These are phyloP conservation scores for Pseudodiploospora longispora DNA, from an alignment of 2,329 filamentous ascomycete species.

Conservation along the genomic window DNA sequence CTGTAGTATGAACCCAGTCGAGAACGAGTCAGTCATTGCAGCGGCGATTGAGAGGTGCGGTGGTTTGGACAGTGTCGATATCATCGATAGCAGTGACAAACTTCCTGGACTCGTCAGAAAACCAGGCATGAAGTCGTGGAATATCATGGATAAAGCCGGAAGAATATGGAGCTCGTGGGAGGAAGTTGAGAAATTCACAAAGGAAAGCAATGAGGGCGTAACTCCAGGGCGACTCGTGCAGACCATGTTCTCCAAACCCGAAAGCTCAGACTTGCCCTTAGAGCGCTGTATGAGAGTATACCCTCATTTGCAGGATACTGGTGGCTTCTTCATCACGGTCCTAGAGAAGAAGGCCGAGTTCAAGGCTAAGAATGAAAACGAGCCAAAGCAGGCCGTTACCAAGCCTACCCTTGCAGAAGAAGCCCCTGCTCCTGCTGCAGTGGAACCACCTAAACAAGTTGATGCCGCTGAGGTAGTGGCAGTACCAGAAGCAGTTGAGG, in stretches of 20 bases:
- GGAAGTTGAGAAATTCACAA: conserved; percentile 64
- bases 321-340: conserved; percentile 95
- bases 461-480: conserved; percentile 17
- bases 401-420: conserved; percentile 7
- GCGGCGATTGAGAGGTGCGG: conserved; percentile 87
- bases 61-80: conserved; percentile 68
- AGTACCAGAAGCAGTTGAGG: conserved; percentile 19
- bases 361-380: conserved; percentile 63
- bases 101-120: conserved; percentile 69
- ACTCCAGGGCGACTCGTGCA: conserved; percentile 62
- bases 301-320: conserved; percentile 90
- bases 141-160: conserved; percentile 80
- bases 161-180: conserved; percentile 75
- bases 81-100: conserved; percentile 74
- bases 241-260: conserved; percentile 72
- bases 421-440: conserved; percentile 3
- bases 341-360: conserved; percentile 88
- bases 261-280: conserved; percentile 58
- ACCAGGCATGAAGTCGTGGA: conserved; percentile 74
- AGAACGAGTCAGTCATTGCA: conserved; percentile 89
- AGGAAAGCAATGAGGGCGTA: conserved; percentile 45
- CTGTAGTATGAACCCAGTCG: conserved; percentile 96
- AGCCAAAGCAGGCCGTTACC: conserved; percentile 28
- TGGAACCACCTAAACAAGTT: conserved; percentile 12
- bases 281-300: conserved; percentile 92